A percentile compares a stretch with the other conserved stretches of the same genome.
These are phyloP conservation scores for Solioccasus polychromus DNA, from an alignment of 768 basidiomycete species.

Conservation along the genomic window DNA sequence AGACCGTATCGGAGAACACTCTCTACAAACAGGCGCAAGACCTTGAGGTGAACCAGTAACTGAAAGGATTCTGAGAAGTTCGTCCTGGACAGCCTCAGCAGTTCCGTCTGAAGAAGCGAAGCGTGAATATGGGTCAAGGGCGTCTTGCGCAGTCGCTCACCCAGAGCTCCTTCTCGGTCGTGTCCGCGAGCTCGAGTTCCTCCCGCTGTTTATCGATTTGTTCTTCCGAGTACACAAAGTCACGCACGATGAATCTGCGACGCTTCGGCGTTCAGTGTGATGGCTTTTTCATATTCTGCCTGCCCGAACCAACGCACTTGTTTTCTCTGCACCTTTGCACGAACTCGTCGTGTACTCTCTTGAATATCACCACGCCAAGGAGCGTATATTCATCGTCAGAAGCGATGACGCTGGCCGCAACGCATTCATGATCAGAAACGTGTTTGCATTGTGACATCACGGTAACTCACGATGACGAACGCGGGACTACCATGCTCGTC, in stretches of 20 bases:
- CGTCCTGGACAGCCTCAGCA: slow-evolving; percentile 84
- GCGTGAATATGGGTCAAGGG: background rate
- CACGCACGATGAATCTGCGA: slow-evolving; percentile 86
- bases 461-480: slow-evolving; percentile 73
- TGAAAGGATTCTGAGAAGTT: slow-evolving; percentile 98
- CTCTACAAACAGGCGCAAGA: slow-evolving; percentile 89
- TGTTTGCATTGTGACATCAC: slow-evolving; percentile 12
- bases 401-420: slow-evolving; percentile 55
- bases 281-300: background rate
- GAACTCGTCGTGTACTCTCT: slow-evolving; percentile 88
- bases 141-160: slow-evolving; percentile 41
- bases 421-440: slow-evolving; percentile 19
- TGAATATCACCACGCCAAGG: slow-evolving; percentile 85
- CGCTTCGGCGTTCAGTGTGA: slow-evolving; percentile 8
- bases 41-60: slow-evolving; percentile 88
- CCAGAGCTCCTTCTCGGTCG: slow-evolving; percentile 96
- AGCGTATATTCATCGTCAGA: slow-evolving; percentile 89
- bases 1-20: slow-evolving; percentile 94
- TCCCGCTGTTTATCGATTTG: slow-evolving; percentile 75
- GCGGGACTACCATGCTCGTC: slow-evolving; percentile 86
- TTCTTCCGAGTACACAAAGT: slow-evolving; percentile 86
- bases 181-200: slow-evolving; percentile 75
- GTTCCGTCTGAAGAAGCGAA: slow-evolving; percentile 64
- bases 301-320: slow-evolving; percentile 55
- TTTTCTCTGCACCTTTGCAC: slow-evolving; percentile 91